These are phyloP conservation scores for Cryphonectria radicalis DNA, from an alignment of 2,329 filamentous ascomycete species.

Conservation along the genomic window DNA sequence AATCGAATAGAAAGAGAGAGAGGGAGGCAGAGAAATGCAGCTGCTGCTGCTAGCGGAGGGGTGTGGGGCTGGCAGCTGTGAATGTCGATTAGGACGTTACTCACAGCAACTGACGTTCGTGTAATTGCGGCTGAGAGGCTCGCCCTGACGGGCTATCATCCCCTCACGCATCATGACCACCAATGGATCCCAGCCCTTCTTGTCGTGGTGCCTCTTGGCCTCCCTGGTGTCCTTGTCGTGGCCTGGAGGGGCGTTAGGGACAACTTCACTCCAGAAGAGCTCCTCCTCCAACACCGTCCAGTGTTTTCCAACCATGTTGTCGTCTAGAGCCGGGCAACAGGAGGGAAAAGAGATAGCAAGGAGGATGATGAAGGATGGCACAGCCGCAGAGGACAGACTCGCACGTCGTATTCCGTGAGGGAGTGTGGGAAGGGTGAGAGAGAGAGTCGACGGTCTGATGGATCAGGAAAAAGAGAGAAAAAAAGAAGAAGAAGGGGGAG, in stretches of 20 bases:
- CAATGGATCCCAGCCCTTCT: background rate
- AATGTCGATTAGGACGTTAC: slow-evolving; percentile 26
- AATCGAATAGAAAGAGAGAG: background rate
- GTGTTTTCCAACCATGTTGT: slow-evolving; percentile 53
- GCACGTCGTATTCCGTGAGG: background rate
- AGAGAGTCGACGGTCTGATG: background rate
- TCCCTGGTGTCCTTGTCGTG: slow-evolving; percentile 28
- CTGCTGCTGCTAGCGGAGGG: background rate
- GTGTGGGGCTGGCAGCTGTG: background rate
- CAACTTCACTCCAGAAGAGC: slow-evolving; percentile 49
- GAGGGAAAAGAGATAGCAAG: background rate
- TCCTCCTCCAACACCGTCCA: slow-evolving; percentile 55
- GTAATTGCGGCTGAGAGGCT: slow-evolving; percentile 34
- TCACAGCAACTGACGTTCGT: slow-evolving; percentile 37
- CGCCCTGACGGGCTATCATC: background rate
- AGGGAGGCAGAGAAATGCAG: background rate
- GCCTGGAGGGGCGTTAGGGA: slow-evolving; percentile 37
- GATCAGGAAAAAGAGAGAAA: background rate
- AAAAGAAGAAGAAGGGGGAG: background rate
- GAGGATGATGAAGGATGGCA: background rate
- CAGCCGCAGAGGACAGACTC: background rate
- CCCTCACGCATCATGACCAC: background rate
- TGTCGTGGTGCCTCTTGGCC: slow-evolving; percentile 33
- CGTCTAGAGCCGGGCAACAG: background rate
- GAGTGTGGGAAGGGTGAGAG: background rate